Percentiles rank a stretch among this genome's conserved stretches.
Evolutionary conservation across 73 alveolate species (phyloP).

Genomic region (Breviolum minutum): DNA sequence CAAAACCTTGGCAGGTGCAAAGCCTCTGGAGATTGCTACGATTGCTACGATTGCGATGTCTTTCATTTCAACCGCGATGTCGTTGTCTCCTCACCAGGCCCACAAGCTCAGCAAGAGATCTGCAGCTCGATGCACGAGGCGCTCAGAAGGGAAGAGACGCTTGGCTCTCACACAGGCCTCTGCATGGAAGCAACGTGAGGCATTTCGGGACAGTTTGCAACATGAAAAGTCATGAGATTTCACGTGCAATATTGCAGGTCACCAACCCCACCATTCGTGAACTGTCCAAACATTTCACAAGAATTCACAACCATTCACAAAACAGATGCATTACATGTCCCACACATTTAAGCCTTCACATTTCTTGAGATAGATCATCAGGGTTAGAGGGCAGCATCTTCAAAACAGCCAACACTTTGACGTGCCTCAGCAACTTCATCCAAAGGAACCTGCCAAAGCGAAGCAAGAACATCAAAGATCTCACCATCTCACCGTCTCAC

Average conservation of each 20-base stretch:
- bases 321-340: background rate
- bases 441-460: constrained; percentile 23
- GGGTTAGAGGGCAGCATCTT: no score
- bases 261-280: background rate
- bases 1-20: constrained; percentile 6
- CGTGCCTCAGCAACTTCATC: constrained; percentile 35
- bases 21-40: background rate
- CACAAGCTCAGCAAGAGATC: constrained; percentile 7
- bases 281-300: no score
- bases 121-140: constrained; percentile 24
- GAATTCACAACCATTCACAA: background rate
- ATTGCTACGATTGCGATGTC: no score
- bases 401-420: no score
- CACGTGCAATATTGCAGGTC: background rate
- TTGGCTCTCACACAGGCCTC: constrained; percentile 39
- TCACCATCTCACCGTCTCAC: no score
- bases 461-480: background rate
- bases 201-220: background rate
- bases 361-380: background rate
- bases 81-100: background rate
- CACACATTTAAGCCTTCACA: background rate
- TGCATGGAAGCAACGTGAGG: no score
- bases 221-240: background rate
- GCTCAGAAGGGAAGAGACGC: constrained; percentile 59
- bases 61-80: no score